phyloP scores from a whole-genome alignment of 106 monocot species.

The Triglochin maritima region DNA sequence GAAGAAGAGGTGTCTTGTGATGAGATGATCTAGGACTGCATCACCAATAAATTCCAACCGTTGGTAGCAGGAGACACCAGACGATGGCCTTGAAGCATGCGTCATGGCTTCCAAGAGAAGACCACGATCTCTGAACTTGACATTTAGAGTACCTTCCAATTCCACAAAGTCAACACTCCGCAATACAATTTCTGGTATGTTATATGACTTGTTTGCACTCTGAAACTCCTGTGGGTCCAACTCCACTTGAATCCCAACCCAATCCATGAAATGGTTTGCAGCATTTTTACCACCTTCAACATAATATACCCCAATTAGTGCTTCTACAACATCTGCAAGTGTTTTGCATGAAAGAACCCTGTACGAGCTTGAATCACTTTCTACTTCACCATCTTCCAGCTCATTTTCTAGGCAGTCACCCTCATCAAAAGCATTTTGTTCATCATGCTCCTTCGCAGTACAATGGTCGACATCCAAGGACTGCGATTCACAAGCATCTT shows the following conservation, averaged over 20 bases:
- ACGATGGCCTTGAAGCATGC: slow-evolving; percentile 96
- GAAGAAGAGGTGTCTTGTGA: slow-evolving; percentile 81
- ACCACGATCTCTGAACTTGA: slow-evolving; percentile 54
- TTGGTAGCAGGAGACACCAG: slow-evolving; percentile 95
- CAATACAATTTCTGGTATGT: slow-evolving; percentile 68
- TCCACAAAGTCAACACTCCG: slow-evolving; percentile 71
- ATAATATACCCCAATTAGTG: slow-evolving; percentile 93
- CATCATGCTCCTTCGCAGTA: slow-evolving; percentile 6
- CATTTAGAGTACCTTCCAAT: slow-evolving; percentile 49
- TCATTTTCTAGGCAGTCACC: slow-evolving; percentile 42
- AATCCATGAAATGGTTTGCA: slow-evolving; percentile 86
- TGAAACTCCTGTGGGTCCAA: slow-evolving; percentile 50
- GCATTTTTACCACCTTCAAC: slow-evolving; percentile 85
- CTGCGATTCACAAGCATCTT: slow-evolving; percentile 62
- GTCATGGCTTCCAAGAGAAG: slow-evolving; percentile 87
- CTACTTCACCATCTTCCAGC: slow-evolving; percentile 85
- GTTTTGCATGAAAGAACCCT: slow-evolving; percentile 97
- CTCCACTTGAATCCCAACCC: slow-evolving; percentile 86
- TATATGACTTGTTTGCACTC: slow-evolving; percentile 31
- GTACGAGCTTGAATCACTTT: slow-evolving; percentile 70
- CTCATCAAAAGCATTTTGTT: slow-evolving; percentile 21
- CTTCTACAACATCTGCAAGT: slow-evolving; percentile 95
- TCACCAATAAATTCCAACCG: slow-evolving; percentile 93
- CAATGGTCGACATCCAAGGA: slow-evolving; percentile 35
- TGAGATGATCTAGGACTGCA: slow-evolving; percentile 95